phyloP scores from a whole-genome alignment of 2,329 filamentous ascomycete genomes.

The Coleophoma crateriformis region DNA sequence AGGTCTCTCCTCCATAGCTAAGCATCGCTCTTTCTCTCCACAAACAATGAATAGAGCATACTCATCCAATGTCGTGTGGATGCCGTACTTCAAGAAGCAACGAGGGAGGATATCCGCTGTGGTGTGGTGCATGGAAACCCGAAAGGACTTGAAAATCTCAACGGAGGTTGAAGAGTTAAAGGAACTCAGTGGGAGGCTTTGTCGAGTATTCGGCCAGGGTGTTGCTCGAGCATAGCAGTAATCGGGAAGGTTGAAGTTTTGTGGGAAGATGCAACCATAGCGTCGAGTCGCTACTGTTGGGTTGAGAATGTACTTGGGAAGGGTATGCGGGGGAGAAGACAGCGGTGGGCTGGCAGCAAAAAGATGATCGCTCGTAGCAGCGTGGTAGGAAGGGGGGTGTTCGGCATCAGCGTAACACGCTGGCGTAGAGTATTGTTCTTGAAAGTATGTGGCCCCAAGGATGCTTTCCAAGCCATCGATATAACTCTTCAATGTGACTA shows the following conservation, averaged over 20 bases:
- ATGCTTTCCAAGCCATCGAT: conserved; percentile 17
- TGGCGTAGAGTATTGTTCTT: not conserved
- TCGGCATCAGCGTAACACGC: not conserved
- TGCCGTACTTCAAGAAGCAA: conserved; percentile 63
- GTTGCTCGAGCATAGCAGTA: not conserved
- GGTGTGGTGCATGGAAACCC: conserved; percentile 61
- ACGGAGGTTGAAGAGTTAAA: conserved; percentile 12
- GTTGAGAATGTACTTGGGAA: not conserved
- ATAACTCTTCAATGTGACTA: conserved; percentile 12
- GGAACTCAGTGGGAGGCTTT: not conserved
- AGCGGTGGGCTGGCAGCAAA: not conserved
- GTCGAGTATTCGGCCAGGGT: not conserved
- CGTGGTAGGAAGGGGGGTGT: not conserved
- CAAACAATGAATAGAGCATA: conserved; percentile 66
- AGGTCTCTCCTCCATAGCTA: conserved; percentile 60
- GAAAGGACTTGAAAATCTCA: conserved; percentile 64
- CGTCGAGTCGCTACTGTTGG: not conserved
- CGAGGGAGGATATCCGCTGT: conserved; percentile 62
- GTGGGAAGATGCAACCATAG: not conserved
- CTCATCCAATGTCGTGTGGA: conserved; percentile 60
- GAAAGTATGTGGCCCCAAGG: conserved; percentile 9
- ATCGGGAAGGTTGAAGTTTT: not conserved
- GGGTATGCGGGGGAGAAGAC: not conserved
- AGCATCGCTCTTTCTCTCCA: conserved; percentile 62
- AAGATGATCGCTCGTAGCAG: not conserved